These are phyloP conservation scores for Lepidium africanum DNA, from an alignment of 345 rosid species.

Conservation along the genomic window DNA sequence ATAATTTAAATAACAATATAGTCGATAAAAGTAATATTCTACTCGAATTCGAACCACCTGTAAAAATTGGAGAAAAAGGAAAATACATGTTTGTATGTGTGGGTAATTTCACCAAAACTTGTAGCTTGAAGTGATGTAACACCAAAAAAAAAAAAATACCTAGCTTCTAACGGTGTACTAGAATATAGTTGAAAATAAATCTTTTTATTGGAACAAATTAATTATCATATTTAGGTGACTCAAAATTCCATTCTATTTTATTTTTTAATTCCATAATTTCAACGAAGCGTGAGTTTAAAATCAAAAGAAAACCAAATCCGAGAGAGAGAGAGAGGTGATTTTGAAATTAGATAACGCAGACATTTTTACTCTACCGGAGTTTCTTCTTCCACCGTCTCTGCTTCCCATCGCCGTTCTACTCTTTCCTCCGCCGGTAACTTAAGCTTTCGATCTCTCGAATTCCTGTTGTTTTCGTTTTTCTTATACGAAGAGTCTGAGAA, in stretches of 20 bases:
- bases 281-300: background rate
- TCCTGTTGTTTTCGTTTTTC: background rate
- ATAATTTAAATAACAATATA: too few relatives aligned
- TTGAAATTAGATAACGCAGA: conserved; percentile 19
- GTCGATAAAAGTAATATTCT: too few relatives aligned
- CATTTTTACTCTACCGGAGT: background rate
- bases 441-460: conserved; percentile 12
- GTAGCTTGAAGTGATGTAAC: background rate
- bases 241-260: background rate
- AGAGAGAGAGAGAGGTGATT: background rate
- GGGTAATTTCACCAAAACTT: too few relatives aligned
- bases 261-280: background rate
- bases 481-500: background rate
- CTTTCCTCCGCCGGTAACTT: conserved; percentile 6
- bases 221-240: background rate
- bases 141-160: background rate
- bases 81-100: too few relatives aligned
- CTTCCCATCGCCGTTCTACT: background rate
- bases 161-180: conserved; percentile 6
- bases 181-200: background rate
- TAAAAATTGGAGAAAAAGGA: too few relatives aligned
- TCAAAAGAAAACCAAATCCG: background rate
- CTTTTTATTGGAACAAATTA: background rate
- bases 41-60: too few relatives aligned
- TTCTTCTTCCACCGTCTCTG: conserved; percentile 1